Conservation (phyloP, 805 yeast species). For the Komagataella phaffii region DNA sequence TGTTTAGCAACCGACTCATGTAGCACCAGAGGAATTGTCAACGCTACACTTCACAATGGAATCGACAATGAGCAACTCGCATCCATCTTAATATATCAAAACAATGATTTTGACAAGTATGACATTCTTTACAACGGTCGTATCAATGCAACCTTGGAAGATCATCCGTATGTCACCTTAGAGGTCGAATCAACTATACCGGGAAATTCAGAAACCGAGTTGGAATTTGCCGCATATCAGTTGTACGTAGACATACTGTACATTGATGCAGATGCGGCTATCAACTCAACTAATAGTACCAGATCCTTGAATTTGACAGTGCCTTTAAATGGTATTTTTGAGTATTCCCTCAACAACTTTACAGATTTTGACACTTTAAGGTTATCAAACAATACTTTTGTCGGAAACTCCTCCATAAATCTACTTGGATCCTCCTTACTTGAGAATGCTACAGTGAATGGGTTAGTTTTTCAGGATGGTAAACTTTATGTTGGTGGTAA, state of each 20-base stretch:
- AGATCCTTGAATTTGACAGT: slow-evolving; percentile 12
- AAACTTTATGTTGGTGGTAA: slow-evolving; percentile 36
- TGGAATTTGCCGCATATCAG: slow-evolving; percentile 62
- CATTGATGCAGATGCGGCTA: slow-evolving; percentile 24
- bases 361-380: slow-evolving; percentile 9
- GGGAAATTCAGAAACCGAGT: slow-evolving; percentile 12
- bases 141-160: slow-evolving; percentile 28
- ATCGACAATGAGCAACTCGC: slow-evolving; percentile 26
- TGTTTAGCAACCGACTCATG: slow-evolving; percentile 63
- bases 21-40: slow-evolving; percentile 56
- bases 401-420: slow-evolving; percentile 38
- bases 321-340: slow-evolving; percentile 66
- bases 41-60: slow-evolving; percentile 50
- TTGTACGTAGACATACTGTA: slow-evolving; percentile 34
- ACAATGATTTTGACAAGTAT: slow-evolving; percentile 67
- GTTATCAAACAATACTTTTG: slow-evolving; percentile 9
- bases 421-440: slow-evolving; percentile 20
- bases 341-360: slow-evolving; percentile 64
- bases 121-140: slow-evolving; percentile 67
- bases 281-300: slow-evolving; percentile 15
- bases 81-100: slow-evolving; percentile 51
- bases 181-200: not conserved
- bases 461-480: slow-evolving; percentile 18
- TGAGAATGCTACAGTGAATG: slow-evolving; percentile 24
- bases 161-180: slow-evolving; percentile 29